These are phyloP conservation scores for Epichloe festucae DNA, from an alignment of 2,329 filamentous ascomycete species.

Conservation along the genomic window DNA sequence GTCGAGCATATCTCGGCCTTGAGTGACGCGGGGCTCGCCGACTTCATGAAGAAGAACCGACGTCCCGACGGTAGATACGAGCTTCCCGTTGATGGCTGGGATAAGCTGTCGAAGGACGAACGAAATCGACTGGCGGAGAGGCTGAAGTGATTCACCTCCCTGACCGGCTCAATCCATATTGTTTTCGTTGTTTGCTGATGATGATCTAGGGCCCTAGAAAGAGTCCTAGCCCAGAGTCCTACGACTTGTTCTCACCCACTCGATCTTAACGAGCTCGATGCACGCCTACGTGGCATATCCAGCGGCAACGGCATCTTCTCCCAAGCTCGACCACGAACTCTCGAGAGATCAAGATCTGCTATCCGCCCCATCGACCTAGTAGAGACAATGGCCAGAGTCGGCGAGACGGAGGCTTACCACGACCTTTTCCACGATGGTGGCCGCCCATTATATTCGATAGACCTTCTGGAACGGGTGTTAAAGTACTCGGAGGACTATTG, in stretches of 20 bases:
- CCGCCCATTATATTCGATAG: neutral
- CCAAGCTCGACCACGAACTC: no score
- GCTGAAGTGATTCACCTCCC: constrained; percentile 5
- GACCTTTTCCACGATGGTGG: neutral
- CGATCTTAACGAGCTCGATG: constrained; percentile 10
- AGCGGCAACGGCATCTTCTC: neutral
- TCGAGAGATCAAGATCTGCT: neutral
- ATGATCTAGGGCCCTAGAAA: neutral
- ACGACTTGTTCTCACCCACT: neutral
- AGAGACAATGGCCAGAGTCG: neutral
- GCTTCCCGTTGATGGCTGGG: constrained; percentile 8
- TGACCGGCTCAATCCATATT: neutral
- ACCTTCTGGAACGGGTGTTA: neutral
- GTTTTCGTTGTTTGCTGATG: neutral
- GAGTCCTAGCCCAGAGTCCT: neutral
- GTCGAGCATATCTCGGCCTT: neutral
- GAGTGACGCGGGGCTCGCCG: constrained; percentile 8
- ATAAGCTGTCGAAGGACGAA: constrained; percentile 7
- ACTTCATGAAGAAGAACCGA: constrained; percentile 8
- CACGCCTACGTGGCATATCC: constrained; percentile 5
- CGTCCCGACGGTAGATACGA: constrained; percentile 5
- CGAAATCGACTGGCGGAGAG: constrained; percentile 5
- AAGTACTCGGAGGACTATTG: neutral
- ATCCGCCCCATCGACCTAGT: neutral
- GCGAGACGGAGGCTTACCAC: neutral